Percentiles rank a stretch among this genome's conserved stretches.
phyloP scores from a whole-genome alignment of 495 filamentous ascomycete species.

The Aspergillus sclerotiicarbonarius region DNA sequence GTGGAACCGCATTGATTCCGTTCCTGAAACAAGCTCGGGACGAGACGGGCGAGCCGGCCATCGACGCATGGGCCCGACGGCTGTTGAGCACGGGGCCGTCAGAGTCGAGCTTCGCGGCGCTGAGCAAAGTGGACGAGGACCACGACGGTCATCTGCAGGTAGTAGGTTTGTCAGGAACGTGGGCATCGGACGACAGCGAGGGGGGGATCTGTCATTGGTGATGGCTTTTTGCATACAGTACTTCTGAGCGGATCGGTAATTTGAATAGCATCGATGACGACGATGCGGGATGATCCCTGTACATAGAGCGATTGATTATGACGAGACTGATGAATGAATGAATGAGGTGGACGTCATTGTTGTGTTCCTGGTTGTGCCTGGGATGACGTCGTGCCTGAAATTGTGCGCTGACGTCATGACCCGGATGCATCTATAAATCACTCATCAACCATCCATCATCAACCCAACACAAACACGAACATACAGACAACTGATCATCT shows the following conservation, averaged over 20 bases:
- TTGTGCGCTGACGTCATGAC: not conserved
- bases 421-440: not conserved
- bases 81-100: conserved; percentile 61
- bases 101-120: conserved; percentile 35
- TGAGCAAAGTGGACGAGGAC: conserved; percentile 69
- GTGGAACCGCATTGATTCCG: conserved; percentile 87
- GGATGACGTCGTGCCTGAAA: not conserved
- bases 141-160: conserved; percentile 62
- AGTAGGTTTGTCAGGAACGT: conserved; percentile 78
- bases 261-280: not conserved
- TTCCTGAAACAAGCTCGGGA: conserved; percentile 94
- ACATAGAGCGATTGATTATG: conserved; percentile 1
- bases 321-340: not conserved
- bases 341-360: conserved; percentile 3
- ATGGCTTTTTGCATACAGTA: not conserved
- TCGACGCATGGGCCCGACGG: conserved; percentile 76
- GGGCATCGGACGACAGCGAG: conserved; percentile 81
- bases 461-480: conserved; percentile 3
- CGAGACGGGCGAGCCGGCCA: conserved; percentile 89
- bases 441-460: not conserved
- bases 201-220: conserved; percentile 70
- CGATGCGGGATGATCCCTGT: conserved; percentile 2
- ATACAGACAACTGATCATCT: conserved; percentile 4
- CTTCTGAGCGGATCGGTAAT: conserved; percentile 5
- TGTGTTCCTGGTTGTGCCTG: not conserved